Percentiles rank a stretch among this genome's conserved stretches.
phyloP scores from a whole-genome alignment of 164 flowering plant species.

The Dillenia suffruticosa region DNA sequence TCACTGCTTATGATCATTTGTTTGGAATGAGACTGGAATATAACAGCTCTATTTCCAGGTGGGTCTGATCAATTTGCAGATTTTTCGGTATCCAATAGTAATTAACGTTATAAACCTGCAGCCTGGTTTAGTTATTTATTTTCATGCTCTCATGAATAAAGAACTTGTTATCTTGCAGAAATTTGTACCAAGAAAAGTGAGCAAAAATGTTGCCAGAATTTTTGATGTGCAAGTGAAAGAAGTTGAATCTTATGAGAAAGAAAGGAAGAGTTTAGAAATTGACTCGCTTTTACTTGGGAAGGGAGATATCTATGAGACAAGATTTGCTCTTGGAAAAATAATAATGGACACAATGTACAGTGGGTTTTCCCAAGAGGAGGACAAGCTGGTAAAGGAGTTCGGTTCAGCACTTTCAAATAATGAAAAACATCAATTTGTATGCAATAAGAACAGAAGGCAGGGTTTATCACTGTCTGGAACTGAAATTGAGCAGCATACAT shows the following conservation, averaged over 20 bases:
- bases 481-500: too few species aligned
- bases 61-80: not conserved
- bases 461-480: too few species aligned
- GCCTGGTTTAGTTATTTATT: not conserved
- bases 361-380: slow-evolving; percentile 10
- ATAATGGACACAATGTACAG: slow-evolving; percentile 59
- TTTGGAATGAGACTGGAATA: too few species aligned
- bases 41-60: too few species aligned
- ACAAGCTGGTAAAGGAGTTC: too few species aligned
- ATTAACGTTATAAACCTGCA: not conserved
- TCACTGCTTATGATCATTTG: too few species aligned
- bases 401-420: too few species aligned
- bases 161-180: slow-evolving; percentile 35
- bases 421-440: too few species aligned
- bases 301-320: slow-evolving; percentile 44
- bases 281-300: slow-evolving; percentile 44
- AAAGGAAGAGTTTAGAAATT: slow-evolving; percentile 27
- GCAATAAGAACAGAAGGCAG: too few species aligned
- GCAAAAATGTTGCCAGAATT: slow-evolving; percentile 23
- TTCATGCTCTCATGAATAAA: not conserved
- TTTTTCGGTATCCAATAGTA: not conserved
- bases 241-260: slow-evolving; percentile 17
- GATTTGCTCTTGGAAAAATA: slow-evolving; percentile 74
- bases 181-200: slow-evolving; percentile 42
- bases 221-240: slow-evolving; percentile 37